A percentile compares a stretch with the other conserved stretches of the same genome.
These are phyloP conservation scores for Zygoascus tannicola DNA, from an alignment of 805 yeast species.

Conservation along the genomic window DNA sequence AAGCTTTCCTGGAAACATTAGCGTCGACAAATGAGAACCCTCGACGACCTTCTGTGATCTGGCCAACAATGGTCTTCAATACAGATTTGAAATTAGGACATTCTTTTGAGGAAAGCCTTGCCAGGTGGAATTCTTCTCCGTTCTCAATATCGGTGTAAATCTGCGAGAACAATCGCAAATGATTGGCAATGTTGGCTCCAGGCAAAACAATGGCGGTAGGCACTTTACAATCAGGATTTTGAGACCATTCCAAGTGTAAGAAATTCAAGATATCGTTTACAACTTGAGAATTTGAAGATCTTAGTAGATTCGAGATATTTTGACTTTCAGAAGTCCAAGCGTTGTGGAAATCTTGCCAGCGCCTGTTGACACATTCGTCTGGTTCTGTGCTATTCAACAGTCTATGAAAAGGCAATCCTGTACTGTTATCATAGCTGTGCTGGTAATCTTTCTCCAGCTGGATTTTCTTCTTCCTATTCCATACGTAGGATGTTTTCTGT, in stretches of 20 bases:
- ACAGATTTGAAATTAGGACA: constrained; percentile 28
- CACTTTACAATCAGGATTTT: constrained; percentile 13
- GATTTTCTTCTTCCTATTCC: background rate
- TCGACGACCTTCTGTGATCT: constrained; percentile 21
- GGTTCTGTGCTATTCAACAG: constrained; percentile 27
- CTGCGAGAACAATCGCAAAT: constrained; percentile 23
- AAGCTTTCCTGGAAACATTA: background rate
- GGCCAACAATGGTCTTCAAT: constrained; percentile 26
- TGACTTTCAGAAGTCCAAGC: constrained; percentile 31
- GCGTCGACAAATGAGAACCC: background rate
- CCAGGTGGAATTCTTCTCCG: constrained; percentile 11
- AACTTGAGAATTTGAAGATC: constrained; percentile 16
- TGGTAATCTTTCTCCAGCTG: too few relatives aligned
- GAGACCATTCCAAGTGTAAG: constrained; percentile 11
- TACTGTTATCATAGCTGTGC: background rate
- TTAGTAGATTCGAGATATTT: constrained; percentile 25
- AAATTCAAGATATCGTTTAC: constrained; percentile 13
- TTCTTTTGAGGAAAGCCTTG: constrained; percentile 28
- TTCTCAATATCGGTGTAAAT: constrained; percentile 12
- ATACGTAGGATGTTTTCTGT: background rate
- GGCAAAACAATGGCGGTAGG: constrained; percentile 26
- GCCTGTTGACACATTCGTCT: constrained; percentile 25
- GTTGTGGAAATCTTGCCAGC: constrained; percentile 36
- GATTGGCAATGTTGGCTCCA: constrained; percentile 29
- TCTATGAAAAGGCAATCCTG: background rate